These are phyloP conservation scores for Physcomitrellopsis africana DNA, from an alignment of 225 moss, liverwort and hornwort species.

Conservation along the genomic window DNA sequence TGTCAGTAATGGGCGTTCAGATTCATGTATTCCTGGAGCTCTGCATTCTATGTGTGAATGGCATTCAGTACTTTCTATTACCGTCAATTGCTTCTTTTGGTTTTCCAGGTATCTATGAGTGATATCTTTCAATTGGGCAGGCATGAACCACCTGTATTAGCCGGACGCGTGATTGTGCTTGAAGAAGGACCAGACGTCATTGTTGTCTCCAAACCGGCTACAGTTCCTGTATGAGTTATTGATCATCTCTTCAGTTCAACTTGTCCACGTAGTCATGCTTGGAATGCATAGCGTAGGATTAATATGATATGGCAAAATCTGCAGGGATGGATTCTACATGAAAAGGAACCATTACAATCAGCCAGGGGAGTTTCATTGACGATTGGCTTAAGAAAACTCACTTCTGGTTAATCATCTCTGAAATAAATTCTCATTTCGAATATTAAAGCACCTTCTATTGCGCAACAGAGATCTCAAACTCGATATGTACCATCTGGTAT, in stretches of 20 bases:
- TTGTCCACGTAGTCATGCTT: slow-evolving; percentile 14
- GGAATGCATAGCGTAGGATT: slow-evolving; percentile 14
- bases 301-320: slow-evolving; percentile 4
- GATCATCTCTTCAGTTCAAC: slow-evolving; percentile 26
- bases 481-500: slow-evolving; percentile 15
- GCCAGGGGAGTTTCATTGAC: neutral
- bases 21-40: slow-evolving; percentile 16
- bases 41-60: slow-evolving; percentile 16
- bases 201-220: slow-evolving; percentile 87
- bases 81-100: slow-evolving; percentile 15
- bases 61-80: neutral
- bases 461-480: neutral
- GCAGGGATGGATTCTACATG: neutral
- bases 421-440: slow-evolving; percentile 8
- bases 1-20: slow-evolving; percentile 4
- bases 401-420: neutral
- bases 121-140: slow-evolving; percentile 46
- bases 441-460: neutral
- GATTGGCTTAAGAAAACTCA: neutral
- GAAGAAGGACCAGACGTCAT: slow-evolving; percentile 83
- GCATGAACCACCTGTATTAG: slow-evolving; percentile 94
- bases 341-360: neutral
- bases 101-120: slow-evolving; percentile 12
- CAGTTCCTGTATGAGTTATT: slow-evolving; percentile 74
- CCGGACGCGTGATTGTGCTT: slow-evolving; percentile 67